These are phyloP conservation scores for Plasmodium berghei DNA, from an alignment of 169 alveolate genomes.

Conservation along the genomic window DNA sequence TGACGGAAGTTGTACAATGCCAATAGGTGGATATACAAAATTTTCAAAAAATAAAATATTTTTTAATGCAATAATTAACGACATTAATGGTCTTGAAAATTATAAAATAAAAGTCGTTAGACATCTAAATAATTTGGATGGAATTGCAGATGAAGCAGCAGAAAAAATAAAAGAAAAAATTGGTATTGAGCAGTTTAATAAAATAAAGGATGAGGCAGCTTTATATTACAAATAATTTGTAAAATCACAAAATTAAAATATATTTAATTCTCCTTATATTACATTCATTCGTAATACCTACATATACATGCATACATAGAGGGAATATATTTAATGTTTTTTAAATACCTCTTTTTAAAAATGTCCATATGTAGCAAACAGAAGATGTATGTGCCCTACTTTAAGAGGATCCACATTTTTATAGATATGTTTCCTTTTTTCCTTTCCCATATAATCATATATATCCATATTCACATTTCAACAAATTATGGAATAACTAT, in stretches of 20 bases:
- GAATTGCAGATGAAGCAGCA: conserved; percentile 42
- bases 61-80: conserved; percentile 65
- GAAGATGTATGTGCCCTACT: too few relatives aligned
- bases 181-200: conserved; percentile 30
- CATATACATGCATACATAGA: too few relatives aligned
- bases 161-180: conserved; percentile 49
- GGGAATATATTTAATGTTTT: too few relatives aligned
- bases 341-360: too few relatives aligned
- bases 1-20: conserved; percentile 75
- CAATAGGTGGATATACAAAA: conserved; percentile 63
- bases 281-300: too few relatives aligned
- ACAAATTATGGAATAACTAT: too few relatives aligned
- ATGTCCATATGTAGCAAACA: too few relatives aligned
- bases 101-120: conserved; percentile 21
- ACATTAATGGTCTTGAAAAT: conserved; percentile 43
- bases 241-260: not conserved
- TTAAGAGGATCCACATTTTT: too few relatives aligned
- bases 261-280: not conserved
- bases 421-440: too few relatives aligned
- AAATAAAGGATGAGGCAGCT: conserved; percentile 52
- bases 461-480: too few relatives aligned
- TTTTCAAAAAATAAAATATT: conserved; percentile 10
- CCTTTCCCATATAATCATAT: too few relatives aligned
- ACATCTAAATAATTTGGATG: not conserved
- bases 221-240: conserved; percentile 12